Percentiles rank a stretch among this genome's conserved stretches.
These are phyloP conservation scores for Apiospora hydei DNA, from an alignment of 2,329 filamentous ascomycete species.

Conservation along the genomic window DNA sequence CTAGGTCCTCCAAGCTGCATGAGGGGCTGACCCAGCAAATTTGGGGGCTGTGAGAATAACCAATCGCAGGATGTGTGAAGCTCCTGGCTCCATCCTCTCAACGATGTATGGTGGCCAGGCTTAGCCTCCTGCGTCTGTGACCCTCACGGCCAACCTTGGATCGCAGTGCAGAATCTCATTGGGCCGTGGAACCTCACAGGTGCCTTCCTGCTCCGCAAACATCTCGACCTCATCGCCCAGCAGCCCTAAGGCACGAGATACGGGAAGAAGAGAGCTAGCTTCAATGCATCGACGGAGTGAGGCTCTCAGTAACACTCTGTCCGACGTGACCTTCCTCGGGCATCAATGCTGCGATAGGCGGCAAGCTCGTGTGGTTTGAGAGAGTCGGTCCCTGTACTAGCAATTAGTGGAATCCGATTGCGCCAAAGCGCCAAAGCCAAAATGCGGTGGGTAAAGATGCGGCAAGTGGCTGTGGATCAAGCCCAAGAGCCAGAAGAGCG, in stretches of 20 bases:
- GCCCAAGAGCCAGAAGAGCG: background rate
- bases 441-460: background rate
- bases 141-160: background rate
- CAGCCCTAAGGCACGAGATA: background rate
- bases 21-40: conserved; percentile 12
- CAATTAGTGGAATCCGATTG: background rate
- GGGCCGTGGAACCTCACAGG: background rate
- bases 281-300: background rate
- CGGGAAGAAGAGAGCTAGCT: background rate
- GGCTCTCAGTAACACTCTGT: background rate
- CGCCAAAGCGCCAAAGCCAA: background rate
- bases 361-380: background rate
- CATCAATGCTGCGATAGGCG: conserved; percentile 4
- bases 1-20: background rate
- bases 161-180: background rate
- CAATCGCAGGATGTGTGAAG: background rate
- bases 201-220: background rate
- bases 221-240: background rate
- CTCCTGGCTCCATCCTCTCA: background rate
- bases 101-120: background rate
- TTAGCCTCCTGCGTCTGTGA: background rate
- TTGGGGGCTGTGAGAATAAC: conserved; percentile 12
- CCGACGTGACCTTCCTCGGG: background rate
- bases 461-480: background rate
- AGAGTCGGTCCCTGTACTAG: background rate